These are phyloP conservation scores for Vitellaria paradoxa DNA, from an alignment of 179 eudicot species.

Conservation along the genomic window DNA sequence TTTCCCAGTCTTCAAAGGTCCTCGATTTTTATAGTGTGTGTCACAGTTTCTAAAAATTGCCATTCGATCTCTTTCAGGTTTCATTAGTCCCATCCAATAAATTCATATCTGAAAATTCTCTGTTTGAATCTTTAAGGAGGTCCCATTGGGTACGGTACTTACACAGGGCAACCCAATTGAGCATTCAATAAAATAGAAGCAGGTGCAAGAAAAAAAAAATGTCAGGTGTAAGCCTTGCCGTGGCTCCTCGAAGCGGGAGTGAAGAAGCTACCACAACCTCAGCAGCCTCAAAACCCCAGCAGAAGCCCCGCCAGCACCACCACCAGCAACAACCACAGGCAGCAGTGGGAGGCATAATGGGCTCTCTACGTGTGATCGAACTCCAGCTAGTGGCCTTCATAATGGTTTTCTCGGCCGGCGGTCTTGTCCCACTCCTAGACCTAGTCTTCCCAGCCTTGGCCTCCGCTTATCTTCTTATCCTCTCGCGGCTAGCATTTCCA, in stretches of 20 bases:
- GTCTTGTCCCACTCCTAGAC: conserved; percentile 82
- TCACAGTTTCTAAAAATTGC: neutral
- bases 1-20: no score
- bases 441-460: conserved; percentile 67
- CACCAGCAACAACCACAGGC: conserved; percentile 13
- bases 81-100: no score
- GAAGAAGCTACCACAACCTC: conserved; percentile 17
- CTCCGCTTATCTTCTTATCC: conserved; percentile 52
- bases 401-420: conserved; percentile 87
- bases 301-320: conserved; percentile 9
- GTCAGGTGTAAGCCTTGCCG: conserved; percentile 71
- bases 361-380: conserved; percentile 79
- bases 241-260: conserved; percentile 50
- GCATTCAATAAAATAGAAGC: neutral
- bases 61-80: no score
- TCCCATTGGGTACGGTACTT: neutral
- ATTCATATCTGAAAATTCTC: neutral
- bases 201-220: conserved; percentile 24
- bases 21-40: no score
- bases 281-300: conserved; percentile 11
- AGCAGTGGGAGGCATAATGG: conserved; percentile 43
- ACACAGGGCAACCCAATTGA: neutral
- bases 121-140: neutral
- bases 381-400: conserved; percentile 93
- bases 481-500: conserved; percentile 73